phyloP scores from a whole-genome alignment of 1,284 basidiomycete genomes.

The Mrakiaceae sp. region DNA sequence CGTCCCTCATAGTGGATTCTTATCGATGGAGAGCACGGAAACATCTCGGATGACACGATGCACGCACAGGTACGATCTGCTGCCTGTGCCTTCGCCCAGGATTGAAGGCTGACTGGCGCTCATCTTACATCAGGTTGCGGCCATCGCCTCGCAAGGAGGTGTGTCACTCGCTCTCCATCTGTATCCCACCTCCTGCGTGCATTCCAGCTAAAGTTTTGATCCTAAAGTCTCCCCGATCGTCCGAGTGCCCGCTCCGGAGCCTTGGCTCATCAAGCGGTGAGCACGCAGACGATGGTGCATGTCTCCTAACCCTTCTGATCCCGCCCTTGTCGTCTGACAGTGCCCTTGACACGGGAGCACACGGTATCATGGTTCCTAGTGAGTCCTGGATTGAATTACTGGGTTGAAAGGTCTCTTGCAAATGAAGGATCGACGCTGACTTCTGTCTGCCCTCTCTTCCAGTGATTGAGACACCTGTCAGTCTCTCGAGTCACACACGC shows the following conservation, averaged over 20 bases:
- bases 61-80: no score
- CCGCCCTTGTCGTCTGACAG: not conserved
- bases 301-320: not conserved
- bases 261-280: constrained; percentile 6
- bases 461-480: constrained; percentile 1
- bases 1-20: not conserved
- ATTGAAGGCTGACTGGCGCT: no score
- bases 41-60: not conserved
- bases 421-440: not conserved
- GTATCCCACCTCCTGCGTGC: not conserved
- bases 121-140: no score
- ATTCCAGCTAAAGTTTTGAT: not conserved
- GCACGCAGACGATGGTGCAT: not conserved
- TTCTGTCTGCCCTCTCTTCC: not conserved
- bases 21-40: constrained; percentile 2
- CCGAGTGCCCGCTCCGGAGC: not conserved
- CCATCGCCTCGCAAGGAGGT: no score
- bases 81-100: no score
- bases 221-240: not conserved
- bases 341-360: not conserved
- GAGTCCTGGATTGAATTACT: not conserved
- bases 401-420: not conserved
- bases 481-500: not conserved
- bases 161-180: no score
- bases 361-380: constrained; percentile 5